Evolutionary conservation across 371 early-diverging fungal genomes (phyloP), one percentile per base, ranked within the genome.

Genomic region (Lichtheimia ornata): DNA sequence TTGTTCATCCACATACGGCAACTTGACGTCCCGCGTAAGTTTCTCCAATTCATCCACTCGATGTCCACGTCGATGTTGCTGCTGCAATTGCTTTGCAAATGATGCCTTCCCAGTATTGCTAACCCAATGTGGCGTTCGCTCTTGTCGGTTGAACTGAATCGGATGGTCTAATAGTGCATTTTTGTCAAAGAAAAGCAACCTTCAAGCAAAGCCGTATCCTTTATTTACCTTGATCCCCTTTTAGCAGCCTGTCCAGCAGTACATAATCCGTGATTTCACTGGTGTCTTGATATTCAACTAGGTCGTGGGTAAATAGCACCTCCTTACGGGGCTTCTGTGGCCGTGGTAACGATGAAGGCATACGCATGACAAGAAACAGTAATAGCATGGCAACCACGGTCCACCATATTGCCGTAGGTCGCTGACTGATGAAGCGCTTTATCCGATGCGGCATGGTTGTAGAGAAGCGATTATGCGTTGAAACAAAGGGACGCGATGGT

Each of bases 261-360:
- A 59, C 63, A 58, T 74, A 74, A 59, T 74, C 70, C 6, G 71
- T 69, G 18, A 61, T 61, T 45, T 74, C 70, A 5, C 62, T 63
- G 0, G 71, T 68, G 50, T 74, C 75, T 58, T 62, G 55, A 49
- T 66, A 66, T 41, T 66, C 62, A 18, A 66, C 57, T 18, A 60
- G 28, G 17, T 60, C 57, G 57, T 62, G 56, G 14, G 51, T 56
- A 50, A 62, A 62, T 6, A 50, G 40, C 30, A 61, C 50, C 53
- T 54, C 54, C 20, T 53, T 28, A 4, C 49, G 44, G 0, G 50
- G 61, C 9, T 47, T 52, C 42, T 42, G 25, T 18, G 59, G 45
- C 17, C 30, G 30, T 35, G 50, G 51, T 5, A 54, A 40, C 25
- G 61, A 54, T 15, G 61, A 53, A 9, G 61, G 61, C 30, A 61